Evolutionary conservation across 73 alveolate genomes (phyloP).

Genomic region (Tetrahymena elliotti): DNA sequence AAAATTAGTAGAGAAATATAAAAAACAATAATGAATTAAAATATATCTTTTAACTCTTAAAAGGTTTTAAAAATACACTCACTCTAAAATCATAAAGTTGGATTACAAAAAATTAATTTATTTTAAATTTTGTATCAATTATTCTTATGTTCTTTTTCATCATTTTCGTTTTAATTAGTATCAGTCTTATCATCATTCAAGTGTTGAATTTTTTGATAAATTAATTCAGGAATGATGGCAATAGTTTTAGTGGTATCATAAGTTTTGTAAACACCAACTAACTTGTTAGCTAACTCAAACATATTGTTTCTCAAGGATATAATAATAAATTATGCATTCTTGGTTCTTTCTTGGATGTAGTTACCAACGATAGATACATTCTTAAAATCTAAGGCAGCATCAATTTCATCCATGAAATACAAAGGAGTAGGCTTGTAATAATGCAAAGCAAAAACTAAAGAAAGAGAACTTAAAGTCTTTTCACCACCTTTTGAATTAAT

Average conservation of each 20-base stretch:
- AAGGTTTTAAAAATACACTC: neutral
- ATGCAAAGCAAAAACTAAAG: conserved; percentile 70
- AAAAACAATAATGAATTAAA: too few relatives aligned
- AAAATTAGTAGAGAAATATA: too few relatives aligned
- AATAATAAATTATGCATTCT: conserved; percentile 9
- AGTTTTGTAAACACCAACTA: conserved; percentile 81
- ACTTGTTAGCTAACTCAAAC: conserved; percentile 29
- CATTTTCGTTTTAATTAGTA: neutral
- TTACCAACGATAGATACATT: conserved; percentile 58
- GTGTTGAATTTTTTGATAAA: conserved; percentile 3
- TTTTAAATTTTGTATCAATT: neutral
- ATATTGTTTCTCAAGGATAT: conserved; percentile 30
- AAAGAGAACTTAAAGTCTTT: conserved; percentile 57
- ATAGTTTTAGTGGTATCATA: conserved; percentile 76
- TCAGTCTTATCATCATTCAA: neutral
- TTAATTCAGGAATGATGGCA: conserved; percentile 53
- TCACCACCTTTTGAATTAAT: conserved; percentile 55
- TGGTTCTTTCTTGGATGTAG: conserved; percentile 45
- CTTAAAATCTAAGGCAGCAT: conserved; percentile 66
- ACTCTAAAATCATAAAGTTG: neutral
- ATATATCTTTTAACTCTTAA: too few relatives aligned
- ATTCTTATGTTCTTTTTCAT: neutral
- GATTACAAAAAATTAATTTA: neutral
- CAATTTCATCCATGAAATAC: conserved; percentile 74
- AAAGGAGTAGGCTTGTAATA: conserved; percentile 74